Conservation (phyloP, 495 filamentous ascomycete genomes). For the Penicillium tannophilum region DNA sequence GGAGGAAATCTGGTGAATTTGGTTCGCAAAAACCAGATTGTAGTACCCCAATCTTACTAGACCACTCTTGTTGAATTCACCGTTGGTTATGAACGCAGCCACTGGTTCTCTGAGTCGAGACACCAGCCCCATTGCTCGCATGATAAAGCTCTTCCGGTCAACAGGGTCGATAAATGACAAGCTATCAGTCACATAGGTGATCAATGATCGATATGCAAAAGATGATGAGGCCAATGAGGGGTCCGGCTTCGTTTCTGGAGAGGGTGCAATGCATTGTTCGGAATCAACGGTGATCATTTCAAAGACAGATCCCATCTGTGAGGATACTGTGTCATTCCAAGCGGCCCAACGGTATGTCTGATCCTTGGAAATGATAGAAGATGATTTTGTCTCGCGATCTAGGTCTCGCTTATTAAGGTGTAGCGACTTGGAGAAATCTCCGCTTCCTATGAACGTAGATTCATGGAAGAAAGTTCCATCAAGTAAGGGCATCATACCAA, state of each 20-base stretch:
- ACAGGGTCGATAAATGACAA: conserved; percentile 57
- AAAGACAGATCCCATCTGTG: conserved; percentile 63
- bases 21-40: conserved; percentile 43
- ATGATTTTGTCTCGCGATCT: conserved; percentile 33
- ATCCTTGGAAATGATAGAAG: conserved; percentile 48
- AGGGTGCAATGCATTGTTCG: conserved; percentile 16
- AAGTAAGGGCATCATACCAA: conserved; percentile 68
- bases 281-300: conserved; percentile 49
- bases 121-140: conserved; percentile 32
- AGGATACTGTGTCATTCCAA: conserved; percentile 71
- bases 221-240: conserved; percentile 8
- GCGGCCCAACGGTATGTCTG: conserved; percentile 60
- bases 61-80: conserved; percentile 18
- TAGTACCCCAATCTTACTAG: conserved; percentile 34
- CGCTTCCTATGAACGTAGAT: conserved; percentile 74
- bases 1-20: conserved; percentile 43
- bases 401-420: conserved; percentile 34
- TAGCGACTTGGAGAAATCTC: conserved; percentile 58
- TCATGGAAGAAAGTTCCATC: conserved; percentile 75
- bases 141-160: conserved; percentile 45
- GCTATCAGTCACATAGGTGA: conserved; percentile 50
- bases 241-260: conserved; percentile 4
- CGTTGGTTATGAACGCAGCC: conserved; percentile 21
- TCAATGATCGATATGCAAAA: conserved; percentile 35
- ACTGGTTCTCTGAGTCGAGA: conserved; percentile 33